Evolutionary conservation across 1,139 yeast species (phyloP).

Genomic region (Candida sanyaensis): DNA sequence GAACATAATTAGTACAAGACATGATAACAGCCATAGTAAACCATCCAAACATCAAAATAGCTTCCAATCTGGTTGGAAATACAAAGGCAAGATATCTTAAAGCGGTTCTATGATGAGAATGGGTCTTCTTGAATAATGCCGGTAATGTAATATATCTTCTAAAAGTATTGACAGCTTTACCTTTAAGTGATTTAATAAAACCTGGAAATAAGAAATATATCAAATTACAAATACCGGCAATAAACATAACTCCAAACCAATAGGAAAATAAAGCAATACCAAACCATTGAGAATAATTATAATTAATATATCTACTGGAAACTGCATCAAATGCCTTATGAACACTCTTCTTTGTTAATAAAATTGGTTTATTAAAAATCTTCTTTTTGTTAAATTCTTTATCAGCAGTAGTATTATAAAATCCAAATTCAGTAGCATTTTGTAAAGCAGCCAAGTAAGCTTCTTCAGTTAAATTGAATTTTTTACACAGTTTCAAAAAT

Average conservation of each 20-base stretch:
- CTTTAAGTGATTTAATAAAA: constrained; percentile 31
- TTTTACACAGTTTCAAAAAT: constrained; percentile 28
- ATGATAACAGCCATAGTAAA: constrained; percentile 51
- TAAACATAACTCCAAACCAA: constrained; percentile 44
- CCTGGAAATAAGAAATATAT: constrained; percentile 36
- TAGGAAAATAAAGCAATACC: constrained; percentile 51
- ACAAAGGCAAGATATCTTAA: constrained; percentile 33
- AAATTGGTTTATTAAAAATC: constrained; percentile 33
- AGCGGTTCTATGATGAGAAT: constrained; percentile 36
- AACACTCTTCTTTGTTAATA: constrained; percentile 23
- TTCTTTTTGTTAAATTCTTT: constrained; percentile 29
- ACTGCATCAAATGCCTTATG: constrained; percentile 37
- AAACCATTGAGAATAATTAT: constrained; percentile 48
- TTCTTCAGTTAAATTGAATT: constrained; percentile 27
- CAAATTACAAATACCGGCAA: constrained; percentile 45
- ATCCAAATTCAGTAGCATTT: constrained; percentile 38
- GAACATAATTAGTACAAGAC: constrained; percentile 39
- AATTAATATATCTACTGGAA: constrained; percentile 40
- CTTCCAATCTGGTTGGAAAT: constrained; percentile 68
- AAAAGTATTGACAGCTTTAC: constrained; percentile 32
- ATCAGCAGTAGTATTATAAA: constrained; percentile 27
- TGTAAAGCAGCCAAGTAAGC: constrained; percentile 30
- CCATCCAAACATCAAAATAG: constrained; percentile 51
- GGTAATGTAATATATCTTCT: constrained; percentile 51
- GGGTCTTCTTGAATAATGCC: constrained; percentile 44